These are phyloP conservation scores for Nemania serpens DNA, from an alignment of 2,329 filamentous ascomycete species.

Conservation along the genomic window DNA sequence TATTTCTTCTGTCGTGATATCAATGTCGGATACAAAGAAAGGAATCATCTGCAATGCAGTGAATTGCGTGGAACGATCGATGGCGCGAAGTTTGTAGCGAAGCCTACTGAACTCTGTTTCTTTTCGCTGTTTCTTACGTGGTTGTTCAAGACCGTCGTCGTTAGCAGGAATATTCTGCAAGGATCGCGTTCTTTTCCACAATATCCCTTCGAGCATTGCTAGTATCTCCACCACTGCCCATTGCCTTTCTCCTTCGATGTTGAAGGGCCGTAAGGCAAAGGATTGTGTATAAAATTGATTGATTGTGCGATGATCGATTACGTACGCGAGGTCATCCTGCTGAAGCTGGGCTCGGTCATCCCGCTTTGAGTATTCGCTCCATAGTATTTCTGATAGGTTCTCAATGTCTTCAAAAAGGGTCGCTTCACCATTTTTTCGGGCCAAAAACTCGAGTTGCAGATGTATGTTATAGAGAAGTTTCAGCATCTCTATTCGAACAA, in stretches of 20 bases:
- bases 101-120: conserved; percentile 51
- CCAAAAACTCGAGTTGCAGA: conserved; percentile 64
- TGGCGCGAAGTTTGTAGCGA: conserved; percentile 52
- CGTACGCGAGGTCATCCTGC: conserved; percentile 74
- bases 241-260: conserved; percentile 59
- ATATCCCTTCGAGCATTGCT: conserved; percentile 59
- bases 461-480: conserved; percentile 70
- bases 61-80: conserved; percentile 50
- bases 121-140: conserved; percentile 58
- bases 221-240: conserved; percentile 65
- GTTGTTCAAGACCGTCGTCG: conserved; percentile 55
- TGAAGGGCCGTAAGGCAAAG: conserved; percentile 60
- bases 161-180: conserved; percentile 30
- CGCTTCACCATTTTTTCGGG: conserved; percentile 48
- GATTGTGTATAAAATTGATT: conserved; percentile 53
- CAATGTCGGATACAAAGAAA: conserved; percentile 56
- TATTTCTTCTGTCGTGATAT: conserved; percentile 57
- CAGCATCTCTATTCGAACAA: conserved; percentile 77
- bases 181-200: conserved; percentile 39
- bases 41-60: conserved; percentile 62
- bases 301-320: conserved; percentile 48
- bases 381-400: conserved; percentile 72
- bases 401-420: conserved; percentile 57
- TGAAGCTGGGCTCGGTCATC: conserved; percentile 74
- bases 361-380: conserved; percentile 76